Base-by-base conservation (phyloP, 768 basidiomycete species). In the Gymnopilus junonius region DNA sequence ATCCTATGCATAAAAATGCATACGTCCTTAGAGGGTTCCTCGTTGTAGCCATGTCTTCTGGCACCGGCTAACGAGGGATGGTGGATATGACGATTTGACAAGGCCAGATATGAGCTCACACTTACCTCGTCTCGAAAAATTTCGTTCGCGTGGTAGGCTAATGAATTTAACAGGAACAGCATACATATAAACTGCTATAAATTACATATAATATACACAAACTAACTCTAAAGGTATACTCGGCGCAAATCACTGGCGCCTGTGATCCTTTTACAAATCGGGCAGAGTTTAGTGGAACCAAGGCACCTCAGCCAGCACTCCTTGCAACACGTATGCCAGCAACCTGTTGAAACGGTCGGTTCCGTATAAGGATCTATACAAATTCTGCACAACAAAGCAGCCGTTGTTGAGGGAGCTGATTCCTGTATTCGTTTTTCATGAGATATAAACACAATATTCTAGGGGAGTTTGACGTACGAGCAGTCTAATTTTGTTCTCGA, bases 201-300 rank as follows among this genome's bases (percentile, higher is more conserved):
- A 56, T 35, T 54, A 55, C 56, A 53, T 34, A 46, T 37, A 54
- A 54, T 56, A 23, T 39, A n/a, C 35, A 40, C 42, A 46, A 35
- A 50, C 20, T 21, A 64, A 51, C 2, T 48, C 75, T 70, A 92
- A 66, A 94, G 75, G 77, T 93, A 94, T 58, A 94, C 81, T 65
- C 90, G 81, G 56, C 92, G 83, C 69, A 94, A 74, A 66, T 93
- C 92, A n/a, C 81, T 78, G 8, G 91, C 91, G 2, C 82, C 81
- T 27, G 92, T 94, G 59, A 94, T 94, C 54, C 93, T 85, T 75
- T 94, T 93, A 80, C 92, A 94, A 66, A 94, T 93, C 0, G 92
- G 92, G 72, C 92, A 94, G 15, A 94, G 81, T 70, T 88, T 92
- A 7, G 91, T 93, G 11, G 91, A 86, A 21, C 90, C 90, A 43